Evolutionary conservation across 2,329 filamentous ascomycete genomes (phyloP), one percentile per base, ranked within the genome.

Genomic region (Orbilia quercus): DNA sequence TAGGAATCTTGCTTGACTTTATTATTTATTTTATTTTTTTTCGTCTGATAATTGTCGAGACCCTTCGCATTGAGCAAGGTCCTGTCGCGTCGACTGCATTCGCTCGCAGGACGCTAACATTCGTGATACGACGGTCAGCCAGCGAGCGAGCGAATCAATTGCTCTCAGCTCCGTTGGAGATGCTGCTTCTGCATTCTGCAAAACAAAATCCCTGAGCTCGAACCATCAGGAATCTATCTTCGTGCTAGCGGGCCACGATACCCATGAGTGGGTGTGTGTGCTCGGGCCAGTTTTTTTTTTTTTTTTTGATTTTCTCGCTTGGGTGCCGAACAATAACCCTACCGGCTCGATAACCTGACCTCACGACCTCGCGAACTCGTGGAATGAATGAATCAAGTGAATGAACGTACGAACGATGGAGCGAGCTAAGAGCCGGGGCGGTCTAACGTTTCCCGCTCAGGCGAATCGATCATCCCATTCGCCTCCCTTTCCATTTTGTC

Each of bases 31-130:
- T 60, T 40, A 40, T 40, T 54, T 55, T 40, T 54, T 55, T 64
- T 54, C 64, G 53, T 69, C 64, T 69, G 64, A 63, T 44, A 18
- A 44, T 44, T 57, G 3, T 11, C 12, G 20, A 28, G 12, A 54
- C 42, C 2, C 36, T 48, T 45, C 28, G 28, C 25, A 31, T 44
- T 28, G 31, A 53, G 20, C 14, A 38, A 36, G 53, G 28, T 23
- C 48, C 47, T 64, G 47, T 28, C 34, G 5, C 34, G 22, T 57
- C 20, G 12, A n/a, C 20, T 53, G 34, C 51, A 64, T 28, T 64
- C 25, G 23, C 48, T 71, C 14, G 66, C 58, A 67, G 63, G 51
- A 42, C 60, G 59, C 58, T 64, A 63, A 42, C n/a, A 47, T 50
- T 25, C 66, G 36, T 40, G n/a, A 50, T 50, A 51, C 51, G 66